Evolutionary conservation across 352 stramenopile species (phyloP).

Genomic region (Phytophthora citrophthora): DNA sequence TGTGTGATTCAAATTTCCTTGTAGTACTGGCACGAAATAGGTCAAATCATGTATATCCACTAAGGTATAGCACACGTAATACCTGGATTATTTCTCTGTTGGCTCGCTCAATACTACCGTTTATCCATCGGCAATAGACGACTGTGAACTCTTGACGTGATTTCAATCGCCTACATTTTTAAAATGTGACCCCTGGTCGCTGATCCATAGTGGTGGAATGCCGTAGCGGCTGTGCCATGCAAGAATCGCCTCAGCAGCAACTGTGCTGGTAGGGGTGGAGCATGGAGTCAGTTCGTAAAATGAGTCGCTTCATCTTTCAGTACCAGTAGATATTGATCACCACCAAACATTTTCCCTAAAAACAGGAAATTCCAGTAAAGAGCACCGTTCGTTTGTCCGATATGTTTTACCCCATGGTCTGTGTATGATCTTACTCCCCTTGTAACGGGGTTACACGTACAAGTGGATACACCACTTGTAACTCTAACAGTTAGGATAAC

Average conservation of each 20-base stretch:
- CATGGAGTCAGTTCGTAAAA: conserved; percentile 16
- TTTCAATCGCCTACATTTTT: conserved; percentile 29
- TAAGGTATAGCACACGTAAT: conserved; percentile 6
- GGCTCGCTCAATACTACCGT: conserved; percentile 35
- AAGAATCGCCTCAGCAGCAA: conserved; percentile 23
- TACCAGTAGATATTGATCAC: conserved; percentile 15
- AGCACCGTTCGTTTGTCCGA: conserved; percentile 11
- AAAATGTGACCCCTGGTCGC: conserved; percentile 36
- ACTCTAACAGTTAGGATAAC: no score
- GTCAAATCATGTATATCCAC: no score
- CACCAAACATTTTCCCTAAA: conserved; percentile 10
- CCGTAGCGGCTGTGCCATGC: conserved; percentile 33
- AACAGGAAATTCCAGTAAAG: conserved; percentile 15
- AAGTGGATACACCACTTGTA: no score
- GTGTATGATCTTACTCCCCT: not conserved
- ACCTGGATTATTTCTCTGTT: conserved; percentile 42
- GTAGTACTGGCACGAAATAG: conserved; percentile 5
- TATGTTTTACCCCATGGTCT: conserved; percentile 16
- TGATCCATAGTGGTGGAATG: conserved; percentile 24
- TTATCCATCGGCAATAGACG: conserved; percentile 37
- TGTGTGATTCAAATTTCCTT: conserved; percentile 43
- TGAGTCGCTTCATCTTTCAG: conserved; percentile 19
- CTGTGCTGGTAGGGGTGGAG: conserved; percentile 9
- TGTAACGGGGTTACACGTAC: no score
- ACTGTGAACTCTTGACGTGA: conserved; percentile 27